Base-by-base conservation (phyloP, 2,329 filamentous ascomycete species). In the Dactylonectria estremocensis region DNA sequence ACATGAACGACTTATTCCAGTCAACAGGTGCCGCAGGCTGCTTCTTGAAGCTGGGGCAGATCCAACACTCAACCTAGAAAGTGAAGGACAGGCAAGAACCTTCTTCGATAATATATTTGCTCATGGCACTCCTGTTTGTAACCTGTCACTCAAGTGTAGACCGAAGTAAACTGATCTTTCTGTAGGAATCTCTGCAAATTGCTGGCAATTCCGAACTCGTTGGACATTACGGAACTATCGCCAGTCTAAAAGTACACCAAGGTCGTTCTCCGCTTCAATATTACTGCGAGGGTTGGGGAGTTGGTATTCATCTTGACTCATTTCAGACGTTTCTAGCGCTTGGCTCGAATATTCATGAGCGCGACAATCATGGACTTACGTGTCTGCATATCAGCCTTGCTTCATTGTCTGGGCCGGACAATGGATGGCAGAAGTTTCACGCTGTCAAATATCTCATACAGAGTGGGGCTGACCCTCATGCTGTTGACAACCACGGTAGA, bases 11-110 rank as follows among this genome's bases (percentile, higher is more conserved):
- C n/a, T n/a, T n/a, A n/a, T n/a, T n/a, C n/a, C n/a, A n/a, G n/a
- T 56, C 5, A 50, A 54, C 1, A 52, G 60, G 10, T 64, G 66
- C 3, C 55, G 59, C 11, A 64, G 13, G n/a, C 31, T 66, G 3
- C 40, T 72, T 22, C 10, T 71, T 1, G 48, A 59, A 8, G 68
- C 68, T 1, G 66, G 62, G 9, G 69, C 60, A n/a, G 57, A 67
- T 20, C 65, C 65, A 33, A 53, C 61, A 5, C 13, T 61, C 7
- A 2, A 45, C 24, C 24, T 28, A 28, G 24, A 28, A 28, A 28
- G 24, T 28, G 7, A 28, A 28, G 24, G 7, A 28, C 24, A 7
- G 31, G 31, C 18, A 8, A 4, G 7, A 1, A 14, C 13, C 35
- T 60, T 50, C 50, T 31, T 40, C 14, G 11, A 28, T 1, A 16